phyloP scores from a whole-genome alignment of 306 rosid genomes.

The Ammopiptanthus mongolicus region DNA sequence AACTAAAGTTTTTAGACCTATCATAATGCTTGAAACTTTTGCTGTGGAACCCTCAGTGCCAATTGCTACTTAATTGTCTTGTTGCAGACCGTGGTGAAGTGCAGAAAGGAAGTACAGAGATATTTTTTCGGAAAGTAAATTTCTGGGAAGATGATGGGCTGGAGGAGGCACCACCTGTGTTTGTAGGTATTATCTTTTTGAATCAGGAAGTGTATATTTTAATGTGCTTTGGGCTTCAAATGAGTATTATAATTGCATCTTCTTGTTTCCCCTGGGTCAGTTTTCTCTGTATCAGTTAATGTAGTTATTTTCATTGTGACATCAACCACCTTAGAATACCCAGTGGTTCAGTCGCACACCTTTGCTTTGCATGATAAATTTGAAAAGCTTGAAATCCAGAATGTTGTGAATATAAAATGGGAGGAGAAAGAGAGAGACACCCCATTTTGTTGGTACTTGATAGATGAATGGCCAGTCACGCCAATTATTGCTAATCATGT shows the following conservation, averaged over 20 bases:
- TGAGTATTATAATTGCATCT: not conserved
- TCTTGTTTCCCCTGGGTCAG: not conserved
- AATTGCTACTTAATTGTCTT: not conserved
- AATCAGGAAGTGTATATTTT: conserved; percentile 31
- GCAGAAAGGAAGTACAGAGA: conserved; percentile 67
- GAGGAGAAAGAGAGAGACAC: not conserved
- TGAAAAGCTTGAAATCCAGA: not conserved
- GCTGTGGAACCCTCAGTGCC: not conserved
- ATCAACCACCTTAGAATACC: not conserved
- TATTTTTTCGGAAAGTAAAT: conserved; percentile 81
- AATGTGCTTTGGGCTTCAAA: conserved; percentile 12
- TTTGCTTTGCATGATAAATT: not conserved
- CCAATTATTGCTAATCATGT: not conserved
- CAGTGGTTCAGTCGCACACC: not conserved
- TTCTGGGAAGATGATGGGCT: conserved; percentile 83
- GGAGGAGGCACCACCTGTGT: conserved; percentile 94
- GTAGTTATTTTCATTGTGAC: not conserved
- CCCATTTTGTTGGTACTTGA: not conserved
- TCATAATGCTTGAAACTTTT: not conserved
- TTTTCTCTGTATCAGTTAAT: not conserved
- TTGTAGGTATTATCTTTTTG: conserved; percentile 87
- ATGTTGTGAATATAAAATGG: conserved; percentile 1
- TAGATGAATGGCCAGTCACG: conserved; percentile 10
- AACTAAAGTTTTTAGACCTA: not conserved
- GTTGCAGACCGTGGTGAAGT: conserved; percentile 75